Evolutionary conservation across 805 yeast genomes (phyloP), one percentile per base, ranked within the genome.

Genomic region (Hermanozyma aechmeae): DNA sequence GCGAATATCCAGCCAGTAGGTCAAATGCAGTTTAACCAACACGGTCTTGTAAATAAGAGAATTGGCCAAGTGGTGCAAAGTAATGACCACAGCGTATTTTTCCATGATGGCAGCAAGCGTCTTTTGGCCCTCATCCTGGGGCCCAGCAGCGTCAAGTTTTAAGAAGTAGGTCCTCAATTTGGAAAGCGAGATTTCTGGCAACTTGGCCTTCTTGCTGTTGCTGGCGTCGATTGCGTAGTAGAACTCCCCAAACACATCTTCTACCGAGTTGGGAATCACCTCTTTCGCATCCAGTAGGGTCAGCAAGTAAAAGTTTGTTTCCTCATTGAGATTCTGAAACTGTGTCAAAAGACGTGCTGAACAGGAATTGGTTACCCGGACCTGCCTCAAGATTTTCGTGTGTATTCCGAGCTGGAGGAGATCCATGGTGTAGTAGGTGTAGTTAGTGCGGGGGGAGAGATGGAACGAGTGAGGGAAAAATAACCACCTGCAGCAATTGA

Each of bases 1-100:
- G 18, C 39, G 39, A 23, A 62, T 27, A 9, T 40, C 43, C 9
- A 45, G 40, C 68, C 68, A 62, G 36, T 61, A 62, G 4, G 45
- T 41, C 35, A 53, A 35, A 26, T 61, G 53, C 19, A 47, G 43
- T 31, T 58, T 56, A 24, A 53, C 42, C 12, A 43, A 31, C 14
- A 62, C 38, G 1, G 65, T 58, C 31, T 56, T 50, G 33, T 46
- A 52, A 20, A 62, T 55, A 16, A 59, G 36, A 9, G 49, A 32
- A 31, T 54, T 57, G 22, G 67, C 53, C 23, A 56, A 33, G 18
- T 51, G 45, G 16, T 51, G 42, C 30, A 42, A 39, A 3, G 46
- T 32, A n/a, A 52, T 28, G 14, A 57, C 28, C 4, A 39, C 25
- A 22, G 45, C 31, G 29, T 54, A 57, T 13, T 45, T 36, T 34